Conservation (phyloP, 768 basidiomycete genomes). For the Cubamyces lactineus region DNA sequence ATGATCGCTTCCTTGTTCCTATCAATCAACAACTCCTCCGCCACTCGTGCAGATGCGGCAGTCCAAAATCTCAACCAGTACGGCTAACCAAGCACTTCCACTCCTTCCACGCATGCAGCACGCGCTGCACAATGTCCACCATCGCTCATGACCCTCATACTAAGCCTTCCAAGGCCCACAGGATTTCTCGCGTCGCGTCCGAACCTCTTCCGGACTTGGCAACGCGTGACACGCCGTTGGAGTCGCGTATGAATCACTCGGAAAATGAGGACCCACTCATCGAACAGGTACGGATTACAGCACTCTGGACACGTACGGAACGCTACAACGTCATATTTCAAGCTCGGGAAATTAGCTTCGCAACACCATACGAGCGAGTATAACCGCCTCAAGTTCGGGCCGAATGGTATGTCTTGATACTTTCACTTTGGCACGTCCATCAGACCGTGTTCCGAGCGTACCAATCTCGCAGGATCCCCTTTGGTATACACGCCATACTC, state of each 20-base stretch:
- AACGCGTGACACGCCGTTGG: neutral
- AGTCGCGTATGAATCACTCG: neutral
- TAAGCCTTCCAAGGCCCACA: neutral
- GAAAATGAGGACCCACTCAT: slow-evolving; percentile 6
- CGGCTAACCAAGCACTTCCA: neutral
- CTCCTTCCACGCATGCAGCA: slow-evolving; percentile 1
- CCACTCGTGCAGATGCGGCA: slow-evolving; percentile 7
- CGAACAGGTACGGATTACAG: slow-evolving; percentile 14
- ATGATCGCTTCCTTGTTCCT: slow-evolving; percentile 11
- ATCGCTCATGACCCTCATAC: slow-evolving; percentile 1
- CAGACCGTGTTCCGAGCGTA: neutral
- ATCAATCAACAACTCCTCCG: slow-evolving; percentile 20
- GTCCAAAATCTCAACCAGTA: neutral
- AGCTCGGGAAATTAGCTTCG: slow-evolving; percentile 65
- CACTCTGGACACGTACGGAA: neutral
- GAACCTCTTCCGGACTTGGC: slow-evolving; percentile 1
- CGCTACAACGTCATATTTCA: neutral
- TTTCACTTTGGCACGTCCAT: neutral
- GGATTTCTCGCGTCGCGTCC: slow-evolving; percentile 18
- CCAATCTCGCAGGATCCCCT: slow-evolving; percentile 51
- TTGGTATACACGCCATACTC: slow-evolving; percentile 64
- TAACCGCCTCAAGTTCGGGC: slow-evolving; percentile 68
- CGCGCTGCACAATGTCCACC: slow-evolving; percentile 7
- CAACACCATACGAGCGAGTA: slow-evolving; percentile 78
- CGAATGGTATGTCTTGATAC: slow-evolving; percentile 36